Evolutionary conservation across 768 basidiomycete genomes (phyloP).

Genomic region (Rhodosporidiobolus sp.): DNA sequence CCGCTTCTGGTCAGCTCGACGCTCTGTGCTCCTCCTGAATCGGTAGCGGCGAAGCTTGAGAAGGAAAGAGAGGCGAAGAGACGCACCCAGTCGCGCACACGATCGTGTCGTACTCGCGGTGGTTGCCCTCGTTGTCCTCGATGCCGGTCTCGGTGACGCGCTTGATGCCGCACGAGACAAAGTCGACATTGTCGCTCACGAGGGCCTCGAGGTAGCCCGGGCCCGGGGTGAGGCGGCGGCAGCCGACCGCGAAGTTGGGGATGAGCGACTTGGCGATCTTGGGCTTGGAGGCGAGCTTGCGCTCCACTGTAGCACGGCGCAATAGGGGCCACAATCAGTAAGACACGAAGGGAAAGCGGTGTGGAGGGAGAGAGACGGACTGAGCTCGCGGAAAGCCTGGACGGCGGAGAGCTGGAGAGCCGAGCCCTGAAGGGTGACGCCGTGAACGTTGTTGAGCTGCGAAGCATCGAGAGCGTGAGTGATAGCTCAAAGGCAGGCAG

Average conservation of each 20-base stretch:
- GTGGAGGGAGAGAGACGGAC: not conserved
- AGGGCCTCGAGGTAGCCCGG: constrained; percentile 67
- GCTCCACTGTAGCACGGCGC: constrained; percentile 53
- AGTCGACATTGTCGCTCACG: constrained; percentile 58
- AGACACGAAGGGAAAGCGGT: not conserved
- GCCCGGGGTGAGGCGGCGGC: constrained; percentile 65
- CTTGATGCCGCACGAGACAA: constrained; percentile 51
- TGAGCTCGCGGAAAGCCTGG: constrained; percentile 26
- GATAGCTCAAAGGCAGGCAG: not conserved
- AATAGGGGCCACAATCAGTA: too few species aligned
- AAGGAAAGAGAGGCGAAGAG: constrained; percentile 47
- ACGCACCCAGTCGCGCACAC: constrained; percentile 60
- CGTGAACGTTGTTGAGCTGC: constrained; percentile 36
- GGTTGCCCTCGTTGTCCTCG: constrained; percentile 58
- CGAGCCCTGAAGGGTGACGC: constrained; percentile 25
- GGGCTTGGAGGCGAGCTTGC: constrained; percentile 59
- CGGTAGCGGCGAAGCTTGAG: not conserved
- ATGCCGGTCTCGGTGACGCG: constrained; percentile 59
- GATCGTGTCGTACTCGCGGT: constrained; percentile 60
- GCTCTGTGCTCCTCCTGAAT: too few species aligned
- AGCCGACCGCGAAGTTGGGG: constrained; percentile 60
- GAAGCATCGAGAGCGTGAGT: not conserved
- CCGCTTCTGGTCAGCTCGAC: not conserved
- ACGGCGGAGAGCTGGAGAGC: constrained; percentile 28
- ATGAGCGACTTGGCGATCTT: constrained; percentile 54